A percentile compares a stretch with the other conserved stretches of the same genome.
Evolutionary conservation across 164 flowering plant genomes (phyloP).

Genomic region (Brasenia schreberi): DNA sequence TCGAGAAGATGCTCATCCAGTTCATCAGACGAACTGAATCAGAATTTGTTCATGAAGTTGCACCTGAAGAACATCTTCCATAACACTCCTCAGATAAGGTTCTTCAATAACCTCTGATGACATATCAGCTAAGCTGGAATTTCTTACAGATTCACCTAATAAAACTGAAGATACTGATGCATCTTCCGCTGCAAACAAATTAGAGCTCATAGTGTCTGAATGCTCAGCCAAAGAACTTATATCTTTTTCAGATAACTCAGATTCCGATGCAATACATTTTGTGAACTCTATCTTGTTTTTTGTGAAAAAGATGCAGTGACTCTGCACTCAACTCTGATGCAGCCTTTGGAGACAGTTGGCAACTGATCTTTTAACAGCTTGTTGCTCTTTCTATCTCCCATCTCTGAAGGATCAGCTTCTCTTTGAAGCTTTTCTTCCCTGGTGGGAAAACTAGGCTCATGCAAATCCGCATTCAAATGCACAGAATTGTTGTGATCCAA

Average conservation of each 20-base stretch:
- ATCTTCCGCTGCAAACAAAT: not conserved
- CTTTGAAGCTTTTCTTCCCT: conserved; percentile 11
- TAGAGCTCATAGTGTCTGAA: not conserved
- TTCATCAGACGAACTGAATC: conserved; percentile 20
- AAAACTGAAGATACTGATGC: not conserved
- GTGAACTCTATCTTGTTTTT: not conserved
- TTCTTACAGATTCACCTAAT: not conserved
- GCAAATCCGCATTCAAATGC: conserved; percentile 2
- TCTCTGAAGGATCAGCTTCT: conserved; percentile 7
- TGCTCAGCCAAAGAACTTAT: not conserved
- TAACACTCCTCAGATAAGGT: conserved; percentile 33
- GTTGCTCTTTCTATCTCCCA: conserved; percentile 7
- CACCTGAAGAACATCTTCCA: conserved; percentile 38
- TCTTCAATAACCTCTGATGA: not conserved
- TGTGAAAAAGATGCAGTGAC: not conserved
- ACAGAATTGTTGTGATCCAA: conserved; percentile 19
- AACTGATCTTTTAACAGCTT: conserved; percentile 7
- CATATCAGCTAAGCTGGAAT: not conserved
- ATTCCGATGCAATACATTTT: not conserved
- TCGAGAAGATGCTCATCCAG: conserved; percentile 21
- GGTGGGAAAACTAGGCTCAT: conserved; percentile 2
- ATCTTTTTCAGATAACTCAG: not conserved
- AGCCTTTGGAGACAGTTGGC: not conserved
- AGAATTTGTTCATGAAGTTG: conserved; percentile 45
- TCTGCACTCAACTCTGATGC: no score